Base-by-base conservation (phyloP, 2,329 filamentous ascomycete species). In the Colletotrichum eremochloae region DNA sequence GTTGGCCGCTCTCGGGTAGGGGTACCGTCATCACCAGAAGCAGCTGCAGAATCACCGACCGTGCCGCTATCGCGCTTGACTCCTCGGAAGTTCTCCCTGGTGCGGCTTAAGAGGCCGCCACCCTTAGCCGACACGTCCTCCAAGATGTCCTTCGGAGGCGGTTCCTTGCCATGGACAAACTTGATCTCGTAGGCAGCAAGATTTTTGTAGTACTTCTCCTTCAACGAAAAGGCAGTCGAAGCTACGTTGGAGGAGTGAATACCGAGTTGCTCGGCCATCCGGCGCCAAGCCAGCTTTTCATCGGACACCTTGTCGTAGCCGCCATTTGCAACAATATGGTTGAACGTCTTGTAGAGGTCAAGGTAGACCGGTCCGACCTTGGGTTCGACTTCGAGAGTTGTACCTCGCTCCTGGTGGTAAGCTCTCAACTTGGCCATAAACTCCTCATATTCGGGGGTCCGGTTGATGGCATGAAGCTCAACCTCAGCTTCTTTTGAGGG, bases 161-260 rank as follows among this genome's bases (percentile, higher is more conserved):
- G 95, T 74, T 95, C 93, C 81, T 93, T 91, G 66, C 91, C 89
- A 82, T 95, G 93, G 53, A 95, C 84, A 14, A 90, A 92, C 58
- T 89, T 90, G 78, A 97, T 96, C 82, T 97, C 95, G 82, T 93
- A 97, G 1, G 95, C 94, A 15, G 93, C 92, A 56, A 97, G 88
- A 77, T 96, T 94, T 81, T 94, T 95, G 85, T 97, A 97, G 84
- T 96, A 97, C 74, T 93, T 91, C 68, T 93, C 92, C 84, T 97
- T 97, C 68, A 97, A 85, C 71, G 93, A 89, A 82, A 97, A 97
- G 18, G 94, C 94, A 71, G 94, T 90, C n/a, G 94, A 94, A 8
- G 94, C 88, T 74, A 94, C 90, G 79, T 96, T 95, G 77, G 89
- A 87, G 68, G 91, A 91, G 78, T 90, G 90, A 74, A 95, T 89